Base-by-base conservation (phyloP, 2,329 filamentous ascomycete genomes). In the Trichoderma simmonsii region DNA sequence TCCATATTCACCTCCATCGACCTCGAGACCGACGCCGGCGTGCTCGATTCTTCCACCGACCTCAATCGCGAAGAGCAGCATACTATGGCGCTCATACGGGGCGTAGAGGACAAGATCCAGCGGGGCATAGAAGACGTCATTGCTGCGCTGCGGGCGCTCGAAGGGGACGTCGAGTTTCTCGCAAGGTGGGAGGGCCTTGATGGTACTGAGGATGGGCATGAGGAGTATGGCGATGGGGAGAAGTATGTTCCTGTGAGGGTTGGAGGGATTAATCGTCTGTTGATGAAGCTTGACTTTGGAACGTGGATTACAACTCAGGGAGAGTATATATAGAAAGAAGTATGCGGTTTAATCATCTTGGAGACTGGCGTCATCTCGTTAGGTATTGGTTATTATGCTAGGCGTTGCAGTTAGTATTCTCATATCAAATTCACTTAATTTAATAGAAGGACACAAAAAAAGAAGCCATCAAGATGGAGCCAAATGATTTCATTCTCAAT, bases 221-320 rank as follows among this genome's bases (percentile, higher is more conserved):
- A 67, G 15, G 72, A 73, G 39, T 71, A 64, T 39, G 72, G 72
- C 4, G 66, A 71, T n/a, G 72, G 69, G 8, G 72, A 73, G 26
- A 71, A 51, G 48, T 97, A 93, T 79, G 86, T 91, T 34, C 92
- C 93, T 1, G 87, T 89, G 73, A 90, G 92, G 73, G 88, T 93
- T 4, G 93, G 93, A 0, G 93, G 94, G 1, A 89, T 98, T 60
- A 94, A 97, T 82, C 86, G 93, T 72, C 82, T 98, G 78, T 81
- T 98, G 79, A 97, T 97, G 93, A 97, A 97, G 84, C 83, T 98
- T 76, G 94, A 97, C 78, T 89, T 90, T 80, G 88, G 88, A 24
- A 86, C 82, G 69, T 90, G 87, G 88, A 86, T 88, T 74, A 83
- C 80, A 6, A 78, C 80, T 4, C 67, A 70, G 39, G 72, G 75